A percentile compares a stretch with the other conserved stretches of the same genome.
Conservation (phyloP, 352 stramenopile species). For the Phytophthora palmivora region DNA sequence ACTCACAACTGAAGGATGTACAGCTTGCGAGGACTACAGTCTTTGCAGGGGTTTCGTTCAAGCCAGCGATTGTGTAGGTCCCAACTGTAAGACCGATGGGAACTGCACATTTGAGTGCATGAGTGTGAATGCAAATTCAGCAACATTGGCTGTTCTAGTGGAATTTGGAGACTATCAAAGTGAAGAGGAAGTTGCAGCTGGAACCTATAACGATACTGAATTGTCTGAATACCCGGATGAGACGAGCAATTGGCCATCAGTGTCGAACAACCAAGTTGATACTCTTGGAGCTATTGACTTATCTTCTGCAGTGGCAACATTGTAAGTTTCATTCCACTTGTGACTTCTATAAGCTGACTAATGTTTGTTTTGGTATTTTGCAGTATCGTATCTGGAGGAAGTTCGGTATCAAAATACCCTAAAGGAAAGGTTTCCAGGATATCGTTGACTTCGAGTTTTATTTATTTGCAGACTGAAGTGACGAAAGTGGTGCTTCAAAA, state of each 20-base stretch:
- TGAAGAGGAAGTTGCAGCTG: slow-evolving; percentile 6
- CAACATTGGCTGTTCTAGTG: slow-evolving; percentile 23
- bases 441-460: slow-evolving; percentile 8
- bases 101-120: slow-evolving; percentile 31
- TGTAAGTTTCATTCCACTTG: not conserved
- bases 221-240: slow-evolving; percentile 9
- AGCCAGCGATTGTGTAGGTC: slow-evolving; percentile 14
- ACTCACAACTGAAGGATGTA: slow-evolving; percentile 27
- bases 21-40: slow-evolving; percentile 14
- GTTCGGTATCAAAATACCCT: slow-evolving; percentile 1
- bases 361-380: not conserved
- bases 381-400: slow-evolving; percentile 13
- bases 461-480: slow-evolving; percentile 10
- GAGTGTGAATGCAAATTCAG: slow-evolving; percentile 12
- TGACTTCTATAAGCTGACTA: not conserved
- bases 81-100: slow-evolving; percentile 17
- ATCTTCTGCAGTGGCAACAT: slow-evolving; percentile 9
- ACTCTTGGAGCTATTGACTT: slow-evolving; percentile 12
- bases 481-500: slow-evolving; percentile 12
- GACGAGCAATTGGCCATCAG: slow-evolving; percentile 7
- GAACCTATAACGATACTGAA: not conserved
- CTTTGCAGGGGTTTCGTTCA: slow-evolving; percentile 21
- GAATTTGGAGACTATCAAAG: slow-evolving; percentile 24
- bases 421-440: slow-evolving; percentile 18
- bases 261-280: slow-evolving; percentile 10